Base-by-base conservation (phyloP, 768 basidiomycete genomes). In the Trametes cinnabarina region DNA sequence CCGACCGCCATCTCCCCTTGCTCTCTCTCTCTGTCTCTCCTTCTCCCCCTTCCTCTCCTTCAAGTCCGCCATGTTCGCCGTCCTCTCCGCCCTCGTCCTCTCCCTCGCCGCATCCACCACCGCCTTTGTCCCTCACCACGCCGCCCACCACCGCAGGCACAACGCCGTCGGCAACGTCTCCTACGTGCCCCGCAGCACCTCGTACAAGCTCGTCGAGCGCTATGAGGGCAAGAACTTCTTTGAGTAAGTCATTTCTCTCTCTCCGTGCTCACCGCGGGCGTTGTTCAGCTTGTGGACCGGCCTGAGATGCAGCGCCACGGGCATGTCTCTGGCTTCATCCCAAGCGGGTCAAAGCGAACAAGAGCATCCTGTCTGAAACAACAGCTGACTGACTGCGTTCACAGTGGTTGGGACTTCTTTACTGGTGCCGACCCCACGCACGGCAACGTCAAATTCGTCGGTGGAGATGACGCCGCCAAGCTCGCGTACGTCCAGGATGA, bases 331-430 rank as follows among this genome's bases (percentile, higher is more conserved):
- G 37, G 10, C n/a, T n/a, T 8, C 10, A 39, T 39, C n/a, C 1
- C 1, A 6, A n/a, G 30, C 7, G 30, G 30, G 12, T 7, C 30
- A 32, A 32, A 2, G 30, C 30, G 30, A 32, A 32, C 7, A 32
- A 7, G 37, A 23, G 4, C 34, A 25, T 49, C 40, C 58, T 54
- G 26, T 23, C 11, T 49, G 39, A 37, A 12, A 9, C 57, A 51
- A 22, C 11, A 22, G 2, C 22, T 41, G 44, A 30, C 54, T 46
- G 22, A 17, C n/a, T n/a, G n/a, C 26, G 9, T 47, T 22, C 65
- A n/a, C 64, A 90, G 88, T 47, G 63, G 81, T 42, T 91, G 86
- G 85, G 73, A 85, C 30, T 92, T 88, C 73, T 90, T 82, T 72
- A 77, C 76, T 12, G 71, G 62, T 3, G 14, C 70, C 11, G 90